phyloP scores from a whole-genome alignment of 495 filamentous ascomycete genomes.

The Letharia lupina region DNA sequence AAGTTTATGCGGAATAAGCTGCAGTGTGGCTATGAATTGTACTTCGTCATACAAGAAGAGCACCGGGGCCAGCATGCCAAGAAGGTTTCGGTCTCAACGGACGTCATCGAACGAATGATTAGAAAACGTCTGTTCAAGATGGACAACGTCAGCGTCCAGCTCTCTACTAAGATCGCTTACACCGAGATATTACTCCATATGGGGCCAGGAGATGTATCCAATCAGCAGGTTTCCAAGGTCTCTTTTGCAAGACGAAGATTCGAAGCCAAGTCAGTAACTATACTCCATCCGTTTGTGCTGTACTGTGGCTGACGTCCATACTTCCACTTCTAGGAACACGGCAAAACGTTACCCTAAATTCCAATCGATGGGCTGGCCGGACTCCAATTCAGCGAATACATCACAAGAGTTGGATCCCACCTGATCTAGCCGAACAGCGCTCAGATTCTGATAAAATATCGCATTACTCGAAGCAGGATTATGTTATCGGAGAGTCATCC shows the following conservation, averaged over 20 bases:
- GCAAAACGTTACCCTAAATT: not conserved
- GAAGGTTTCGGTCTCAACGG: constrained; percentile 10
- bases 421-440: constrained; percentile 1
- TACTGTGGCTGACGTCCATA: not conserved
- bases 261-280: constrained; percentile 3
- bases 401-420: constrained; percentile 7
- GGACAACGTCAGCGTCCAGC: constrained; percentile 6
- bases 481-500: constrained; percentile 12
- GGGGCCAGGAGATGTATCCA: not conserved
- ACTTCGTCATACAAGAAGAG: constrained; percentile 22
- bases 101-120: constrained; percentile 20
- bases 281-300: not conserved
- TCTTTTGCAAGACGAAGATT: constrained; percentile 18
- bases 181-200: constrained; percentile 20
- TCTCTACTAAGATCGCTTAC: constrained; percentile 11
- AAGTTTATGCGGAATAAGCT: constrained; percentile 7
- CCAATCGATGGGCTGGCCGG: constrained; percentile 14
- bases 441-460: not conserved
- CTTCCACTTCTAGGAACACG: constrained; percentile 3
- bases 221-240: constrained; percentile 24
- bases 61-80: constrained; percentile 8
- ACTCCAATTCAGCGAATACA: constrained; percentile 6
- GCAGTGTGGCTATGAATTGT: not conserved
- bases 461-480: constrained; percentile 5
- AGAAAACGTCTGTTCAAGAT: constrained; percentile 12